phyloP scores from a whole-genome alignment of 257 asterid genomes.

The Plectranthus barbatus region DNA sequence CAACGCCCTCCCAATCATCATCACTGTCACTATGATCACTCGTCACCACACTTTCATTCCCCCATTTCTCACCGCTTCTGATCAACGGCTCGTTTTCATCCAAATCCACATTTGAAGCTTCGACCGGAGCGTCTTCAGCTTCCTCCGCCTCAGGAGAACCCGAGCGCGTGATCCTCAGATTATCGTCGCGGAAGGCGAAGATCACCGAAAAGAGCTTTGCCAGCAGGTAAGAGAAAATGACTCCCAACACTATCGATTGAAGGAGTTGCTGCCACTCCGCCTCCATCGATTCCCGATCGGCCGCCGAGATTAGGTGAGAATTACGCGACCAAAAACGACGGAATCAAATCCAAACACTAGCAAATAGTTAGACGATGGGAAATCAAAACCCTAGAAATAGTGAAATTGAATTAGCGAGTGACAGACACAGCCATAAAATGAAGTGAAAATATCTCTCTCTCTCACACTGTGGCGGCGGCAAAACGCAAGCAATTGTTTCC shows the following conservation, averaged over 20 bases:
- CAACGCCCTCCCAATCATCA: slow-evolving; percentile 99
- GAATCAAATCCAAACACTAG: slow-evolving; percentile 6
- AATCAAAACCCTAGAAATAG: slow-evolving; percentile 14
- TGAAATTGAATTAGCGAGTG: neutral
- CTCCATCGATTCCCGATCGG: slow-evolving; percentile 24
- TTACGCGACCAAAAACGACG: neutral
- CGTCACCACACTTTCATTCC: slow-evolving; percentile 13
- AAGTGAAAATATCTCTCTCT: neutral
- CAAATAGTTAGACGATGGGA: neutral
- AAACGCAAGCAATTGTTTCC: slow-evolving; percentile 1
- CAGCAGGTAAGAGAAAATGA: slow-evolving; percentile 75
- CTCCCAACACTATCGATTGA: slow-evolving; percentile 66
- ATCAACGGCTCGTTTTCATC: slow-evolving; percentile 50
- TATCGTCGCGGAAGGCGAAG: slow-evolving; percentile 85
- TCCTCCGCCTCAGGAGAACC: slow-evolving; percentile 30
- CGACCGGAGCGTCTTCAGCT: slow-evolving; percentile 16
- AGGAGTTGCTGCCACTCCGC: slow-evolving; percentile 60
- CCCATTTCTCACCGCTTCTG: slow-evolving; percentile 15
- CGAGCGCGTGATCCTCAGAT: slow-evolving; percentile 71
- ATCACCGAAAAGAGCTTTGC: slow-evolving; percentile 84
- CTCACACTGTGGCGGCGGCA: slow-evolving; percentile 14
- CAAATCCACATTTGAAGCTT: slow-evolving; percentile 18
- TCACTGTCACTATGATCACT: slow-evolving; percentile 47
- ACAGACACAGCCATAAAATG: too few relatives aligned
- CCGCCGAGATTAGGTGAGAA: neutral